phyloP scores from a whole-genome alignment of 371 early-diverging fungal genomes.

The Syncephalastrum contaminatum region DNA sequence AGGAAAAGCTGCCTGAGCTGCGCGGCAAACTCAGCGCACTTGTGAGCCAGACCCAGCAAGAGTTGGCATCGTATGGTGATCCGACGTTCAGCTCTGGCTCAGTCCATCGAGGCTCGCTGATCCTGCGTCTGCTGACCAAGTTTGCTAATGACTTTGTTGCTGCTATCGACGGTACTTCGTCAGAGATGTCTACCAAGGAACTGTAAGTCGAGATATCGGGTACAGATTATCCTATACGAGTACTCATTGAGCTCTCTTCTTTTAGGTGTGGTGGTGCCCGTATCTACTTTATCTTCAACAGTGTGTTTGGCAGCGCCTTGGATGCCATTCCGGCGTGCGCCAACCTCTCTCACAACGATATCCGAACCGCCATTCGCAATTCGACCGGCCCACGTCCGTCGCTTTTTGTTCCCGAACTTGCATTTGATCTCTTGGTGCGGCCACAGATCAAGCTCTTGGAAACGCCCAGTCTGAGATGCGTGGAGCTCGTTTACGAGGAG shows the following conservation, averaged over 20 bases:
- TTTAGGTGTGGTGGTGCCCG: constrained; percentile 80
- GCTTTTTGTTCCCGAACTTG: constrained; percentile 89
- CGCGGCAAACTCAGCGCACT: constrained; percentile 77
- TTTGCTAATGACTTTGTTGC: constrained; percentile 80
- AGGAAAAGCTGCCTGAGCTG: constrained; percentile 79
- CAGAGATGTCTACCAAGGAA: constrained; percentile 90
- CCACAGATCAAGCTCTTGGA: constrained; percentile 81
- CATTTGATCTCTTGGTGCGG: constrained; percentile 86
- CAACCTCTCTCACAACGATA: constrained; percentile 79
- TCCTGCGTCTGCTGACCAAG: constrained; percentile 78
- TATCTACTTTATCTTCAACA: constrained; percentile 89
- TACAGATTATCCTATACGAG: background rate
- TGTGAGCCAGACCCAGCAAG: constrained; percentile 80
- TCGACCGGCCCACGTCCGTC: constrained; percentile 85
- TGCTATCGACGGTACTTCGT: constrained; percentile 79
- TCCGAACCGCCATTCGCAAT: constrained; percentile 89
- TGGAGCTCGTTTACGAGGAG: constrained; percentile 88
- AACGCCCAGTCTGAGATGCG: constrained; percentile 81
- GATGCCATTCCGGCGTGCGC: constrained; percentile 75
- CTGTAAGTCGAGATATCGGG: constrained; percentile 44
- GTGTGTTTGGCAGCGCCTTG: constrained; percentile 77
- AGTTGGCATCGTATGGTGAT: constrained; percentile 74
- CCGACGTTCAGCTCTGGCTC: constrained; percentile 55
- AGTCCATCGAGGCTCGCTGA: constrained; percentile 61
- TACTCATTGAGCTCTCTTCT: background rate